These are phyloP conservation scores for Collybia nuda DNA, from an alignment of 768 basidiomycete species.

Conservation along the genomic window DNA sequence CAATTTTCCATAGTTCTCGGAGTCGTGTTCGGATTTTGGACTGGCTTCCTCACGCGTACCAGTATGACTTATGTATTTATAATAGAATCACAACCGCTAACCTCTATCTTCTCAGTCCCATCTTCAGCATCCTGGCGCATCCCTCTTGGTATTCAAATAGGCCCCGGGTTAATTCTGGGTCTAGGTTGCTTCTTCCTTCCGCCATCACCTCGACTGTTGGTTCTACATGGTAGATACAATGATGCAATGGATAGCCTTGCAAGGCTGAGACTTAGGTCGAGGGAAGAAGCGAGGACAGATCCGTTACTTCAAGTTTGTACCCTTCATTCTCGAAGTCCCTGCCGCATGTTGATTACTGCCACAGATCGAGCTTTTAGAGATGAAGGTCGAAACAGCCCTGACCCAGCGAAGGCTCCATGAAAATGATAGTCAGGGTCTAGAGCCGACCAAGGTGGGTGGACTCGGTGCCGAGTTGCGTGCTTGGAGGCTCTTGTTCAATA, in stretches of 20 bases:
- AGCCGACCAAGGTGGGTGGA: constrained; percentile 5
- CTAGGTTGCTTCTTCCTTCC: constrained; percentile 62
- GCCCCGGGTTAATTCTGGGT: constrained; percentile 67
- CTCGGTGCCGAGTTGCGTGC: constrained; percentile 33
- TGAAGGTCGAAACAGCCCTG: constrained; percentile 65
- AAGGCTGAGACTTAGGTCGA: constrained; percentile 47
- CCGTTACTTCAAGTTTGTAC: constrained; percentile 25
- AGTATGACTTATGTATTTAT: constrained; percentile 35
- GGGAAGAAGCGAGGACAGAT: constrained; percentile 48
- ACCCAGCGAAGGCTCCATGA: constrained; percentile 29
- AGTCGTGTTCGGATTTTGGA: constrained; percentile 83
- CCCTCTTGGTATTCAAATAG: constrained; percentile 69
- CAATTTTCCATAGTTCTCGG: constrained; percentile 81
- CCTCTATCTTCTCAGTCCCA: constrained; percentile 37
- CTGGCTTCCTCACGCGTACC: constrained; percentile 69
- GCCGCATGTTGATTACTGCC: background rate
- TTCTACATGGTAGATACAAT: constrained; percentile 50
- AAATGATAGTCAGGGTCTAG: background rate
- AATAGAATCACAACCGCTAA: background rate
- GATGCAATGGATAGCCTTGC: constrained; percentile 62
- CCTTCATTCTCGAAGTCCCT: background rate
- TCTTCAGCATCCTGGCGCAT: constrained; percentile 75
- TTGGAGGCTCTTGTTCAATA: constrained; percentile 59
- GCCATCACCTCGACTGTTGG: constrained; percentile 60
- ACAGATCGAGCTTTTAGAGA: constrained; percentile 75